A percentile compares a stretch with the other conserved stretches of the same genome.
phyloP scores from a whole-genome alignment of 2,329 filamentous ascomycete species.

The Ceratocystis destructans region DNA sequence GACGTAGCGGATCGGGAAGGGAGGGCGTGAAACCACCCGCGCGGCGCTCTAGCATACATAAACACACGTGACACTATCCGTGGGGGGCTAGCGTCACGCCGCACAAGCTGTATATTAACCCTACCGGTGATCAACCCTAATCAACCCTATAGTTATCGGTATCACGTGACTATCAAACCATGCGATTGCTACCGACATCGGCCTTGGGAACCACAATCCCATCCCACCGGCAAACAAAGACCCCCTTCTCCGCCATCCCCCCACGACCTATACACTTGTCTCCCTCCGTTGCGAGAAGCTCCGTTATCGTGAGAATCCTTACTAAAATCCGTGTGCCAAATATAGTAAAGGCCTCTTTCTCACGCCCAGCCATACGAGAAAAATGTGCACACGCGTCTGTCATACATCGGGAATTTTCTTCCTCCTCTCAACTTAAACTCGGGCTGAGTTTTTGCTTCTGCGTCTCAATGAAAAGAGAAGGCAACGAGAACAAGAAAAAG shows the following conservation, averaged over 20 bases:
- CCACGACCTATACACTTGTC: not conserved
- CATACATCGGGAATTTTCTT: constrained; percentile 7
- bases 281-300: not conserved
- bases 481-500: not conserved
- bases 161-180: rapidly evolving
- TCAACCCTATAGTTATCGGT: not conserved
- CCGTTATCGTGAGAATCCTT: not conserved
- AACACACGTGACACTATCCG: not conserved
- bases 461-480: not conserved
- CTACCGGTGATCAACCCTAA: not conserved
- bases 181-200: not conserved
- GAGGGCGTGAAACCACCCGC: not conserved
- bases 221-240: not conserved
- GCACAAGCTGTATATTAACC: not conserved
- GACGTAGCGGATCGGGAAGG: not conserved
- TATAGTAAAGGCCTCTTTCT: not conserved
- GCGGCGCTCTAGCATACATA: no score
- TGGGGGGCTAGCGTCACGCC: not conserved
- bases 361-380: no score
- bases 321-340: not conserved
- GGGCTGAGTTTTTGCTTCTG: not conserved
- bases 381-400: not conserved
- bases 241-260: not conserved
- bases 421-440: constrained; percentile 1
- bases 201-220: not conserved